Base-by-base conservation (phyloP, 2,329 filamentous ascomycete genomes). In the Stemphylium vesicarium region DNA sequence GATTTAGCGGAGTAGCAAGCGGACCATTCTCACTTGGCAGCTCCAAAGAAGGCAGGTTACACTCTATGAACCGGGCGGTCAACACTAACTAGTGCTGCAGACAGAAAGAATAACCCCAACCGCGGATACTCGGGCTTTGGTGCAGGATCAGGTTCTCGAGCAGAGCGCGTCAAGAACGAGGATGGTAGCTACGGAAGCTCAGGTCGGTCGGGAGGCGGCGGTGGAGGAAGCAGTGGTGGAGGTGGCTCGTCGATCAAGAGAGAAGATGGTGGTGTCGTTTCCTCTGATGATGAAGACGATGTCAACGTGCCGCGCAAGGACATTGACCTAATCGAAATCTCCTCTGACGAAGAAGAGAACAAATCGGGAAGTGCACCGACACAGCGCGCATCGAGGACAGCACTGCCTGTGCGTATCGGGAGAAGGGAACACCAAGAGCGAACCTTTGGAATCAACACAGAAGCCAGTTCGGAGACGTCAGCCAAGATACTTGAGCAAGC, bases 241-340 rank as follows among this genome's bases (percentile, higher is more conserved):
- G 46, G 49, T 7, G 43, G 58, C 35, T 31, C 63, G 8, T 66
- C 59, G 4, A 58, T 65, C 48, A 70, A 70, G 44, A 62, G 63
- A 33, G 64, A 74, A 56, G 63, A 78, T 50, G 76, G 76, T 9
- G 78, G 74, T 15, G 75, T 79, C 49, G 74, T 79, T 6, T 80
- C 79, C 10, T 80, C 79, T 20, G 80, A 79, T 31, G 81, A 82
- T 42, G 82, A 84, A 32, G 76, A 79, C 50, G 83, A 82, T 26
- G 59, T 62, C 11, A 59, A 66, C 13, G 63, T 73, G n/a, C 75
- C 78, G 36, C 77, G 81, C 47, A 75, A 81, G 48, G 81, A 84
- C 57, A 84, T 88, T 50, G 85, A 88, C 59, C 71, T 79, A n/a
- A 84, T 85, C 38, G 82, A 86, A 57, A 81, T 86, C 11, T 79